phyloP scores from a whole-genome alignment of 169 alveolate species.

The Plasmodium ovale region DNA sequence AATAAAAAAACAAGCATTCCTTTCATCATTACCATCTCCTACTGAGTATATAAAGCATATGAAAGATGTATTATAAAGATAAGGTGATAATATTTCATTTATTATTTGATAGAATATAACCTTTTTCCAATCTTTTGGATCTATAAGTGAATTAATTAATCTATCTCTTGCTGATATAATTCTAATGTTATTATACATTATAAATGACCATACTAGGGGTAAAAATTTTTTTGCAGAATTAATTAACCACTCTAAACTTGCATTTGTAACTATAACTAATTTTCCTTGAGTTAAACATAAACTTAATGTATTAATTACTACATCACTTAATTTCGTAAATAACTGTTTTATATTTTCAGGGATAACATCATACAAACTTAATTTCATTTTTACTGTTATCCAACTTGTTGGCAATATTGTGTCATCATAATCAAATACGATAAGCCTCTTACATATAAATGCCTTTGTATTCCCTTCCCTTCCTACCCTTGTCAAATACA shows the following conservation, averaged over 20 bases:
- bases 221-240: conserved; percentile 86
- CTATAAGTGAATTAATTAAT: conserved; percentile 85
- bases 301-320: conserved; percentile 81
- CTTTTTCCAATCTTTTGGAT: conserved; percentile 89
- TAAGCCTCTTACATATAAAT: conserved; percentile 78
- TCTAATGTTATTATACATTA: conserved; percentile 83
- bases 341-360: conserved; percentile 76
- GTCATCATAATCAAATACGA: conserved; percentile 90
- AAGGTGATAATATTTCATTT: conserved; percentile 83
- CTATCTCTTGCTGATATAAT: conserved; percentile 90
- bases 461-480: too few relatives aligned
- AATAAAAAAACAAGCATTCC: conserved; percentile 90
- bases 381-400: conserved; percentile 81
- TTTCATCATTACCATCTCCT: conserved; percentile 91
- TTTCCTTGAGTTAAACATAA: conserved; percentile 81
- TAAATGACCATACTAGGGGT: conserved; percentile 85
- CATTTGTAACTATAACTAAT: conserved; percentile 89
- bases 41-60: conserved; percentile 88
- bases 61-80: conserved; percentile 76
- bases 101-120: conserved; percentile 85
- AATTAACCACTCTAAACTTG: conserved; percentile 89
- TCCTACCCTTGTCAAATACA: too few relatives aligned
- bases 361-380: conserved; percentile 74
- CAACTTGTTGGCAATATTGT: conserved; percentile 89
- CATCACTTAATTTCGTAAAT: conserved; percentile 83